These are phyloP conservation scores for Hortiboletus flavorubellus DNA, from an alignment of 768 basidiomycete genomes.

Conservation along the genomic window DNA sequence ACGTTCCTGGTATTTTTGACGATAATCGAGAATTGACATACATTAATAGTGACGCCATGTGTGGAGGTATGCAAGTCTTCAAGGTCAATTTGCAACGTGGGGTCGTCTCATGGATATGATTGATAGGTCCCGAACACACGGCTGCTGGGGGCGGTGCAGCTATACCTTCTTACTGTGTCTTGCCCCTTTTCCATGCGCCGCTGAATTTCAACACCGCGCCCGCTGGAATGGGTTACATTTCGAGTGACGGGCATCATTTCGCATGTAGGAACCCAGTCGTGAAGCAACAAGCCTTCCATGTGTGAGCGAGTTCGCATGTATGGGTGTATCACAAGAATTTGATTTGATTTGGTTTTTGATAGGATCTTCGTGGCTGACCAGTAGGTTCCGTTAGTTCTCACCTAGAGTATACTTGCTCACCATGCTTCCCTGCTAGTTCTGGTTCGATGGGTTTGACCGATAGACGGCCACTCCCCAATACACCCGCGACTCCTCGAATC, in stretches of 20 bases:
- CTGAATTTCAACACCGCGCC: slow-evolving; percentile 26
- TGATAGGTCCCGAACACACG: slow-evolving; percentile 49
- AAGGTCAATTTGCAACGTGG: neutral
- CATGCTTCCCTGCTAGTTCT: slow-evolving; percentile 35
- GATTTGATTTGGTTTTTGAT: neutral
- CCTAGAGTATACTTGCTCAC: neutral
- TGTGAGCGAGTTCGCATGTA: slow-evolving; percentile 37
- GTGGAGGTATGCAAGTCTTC: slow-evolving; percentile 36
- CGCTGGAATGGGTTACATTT: slow-evolving; percentile 44
- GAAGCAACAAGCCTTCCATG: slow-evolving; percentile 55
- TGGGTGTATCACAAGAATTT: neutral
- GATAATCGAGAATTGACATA: neutral
- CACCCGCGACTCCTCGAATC: slow-evolving; percentile 42
- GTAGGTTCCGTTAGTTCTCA: slow-evolving; percentile 19
- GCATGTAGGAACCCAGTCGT: slow-evolving; percentile 50
- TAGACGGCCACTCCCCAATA: slow-evolving; percentile 41
- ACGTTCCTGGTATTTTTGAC: slow-evolving; percentile 9
- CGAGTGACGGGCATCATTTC: slow-evolving; percentile 55
- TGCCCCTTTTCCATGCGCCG: slow-evolving; percentile 51
- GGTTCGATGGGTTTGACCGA: slow-evolving; percentile 47
- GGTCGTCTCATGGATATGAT: neutral
- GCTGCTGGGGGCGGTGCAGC: slow-evolving; percentile 36
- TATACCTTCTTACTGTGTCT: slow-evolving; percentile 51
- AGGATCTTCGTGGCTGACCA: slow-evolving; percentile 57
- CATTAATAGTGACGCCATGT: slow-evolving; percentile 45